Base-by-base conservation (phyloP, 768 basidiomycete genomes). In the Mycena metata region DNA sequence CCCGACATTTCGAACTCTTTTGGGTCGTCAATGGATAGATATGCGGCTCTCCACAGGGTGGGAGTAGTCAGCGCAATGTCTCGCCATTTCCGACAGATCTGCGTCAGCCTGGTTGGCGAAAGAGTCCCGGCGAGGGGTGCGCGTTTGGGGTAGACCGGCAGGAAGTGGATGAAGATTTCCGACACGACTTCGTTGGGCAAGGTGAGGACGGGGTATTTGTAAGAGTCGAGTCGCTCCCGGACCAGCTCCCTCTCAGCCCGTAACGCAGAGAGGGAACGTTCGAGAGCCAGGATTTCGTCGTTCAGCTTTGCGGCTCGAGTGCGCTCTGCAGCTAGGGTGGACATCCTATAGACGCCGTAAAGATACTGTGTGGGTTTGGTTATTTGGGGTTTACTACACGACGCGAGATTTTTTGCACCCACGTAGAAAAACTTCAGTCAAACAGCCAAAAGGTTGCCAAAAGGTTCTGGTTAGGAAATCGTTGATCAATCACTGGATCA, bases 181-280 rank as follows among this genome's bases (percentile, higher is more conserved):
- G 52, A 55, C 6, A 64, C n/a, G 45, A 64, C 35, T 49, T 63
- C 62, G 52, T 55, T 63, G 2, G 62, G 62, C 33, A 63, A 35
- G 5, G 62, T 54, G 33, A 63, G 36, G 33, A 56, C 62, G 2
- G 62, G 52, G 23, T 64, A 56, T 17, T 45, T 42, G 42, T 63
- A 63, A 2, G 61, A 36, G 16, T 46, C 13, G 24, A 64, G 62
- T 2, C 35, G 62, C 30, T 50, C 47, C 41, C 9, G 24, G 3
- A 21, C 10, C 11, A 23, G 16, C 11, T 1, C 1, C 41, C 43
- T 50, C 41, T 51, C 16, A 19, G 45, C 41, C 33, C 33, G 5
- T 7, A 58, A 33, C 13, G 21, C 26, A 21, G 16, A 26, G 19
- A 59, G 26, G 7, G 45, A n/a, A n/a, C 17, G 17, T 19, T 21